Conservation (phyloP, 495 filamentous ascomycete genomes). For the Elaphomyces granulatus region DNA sequence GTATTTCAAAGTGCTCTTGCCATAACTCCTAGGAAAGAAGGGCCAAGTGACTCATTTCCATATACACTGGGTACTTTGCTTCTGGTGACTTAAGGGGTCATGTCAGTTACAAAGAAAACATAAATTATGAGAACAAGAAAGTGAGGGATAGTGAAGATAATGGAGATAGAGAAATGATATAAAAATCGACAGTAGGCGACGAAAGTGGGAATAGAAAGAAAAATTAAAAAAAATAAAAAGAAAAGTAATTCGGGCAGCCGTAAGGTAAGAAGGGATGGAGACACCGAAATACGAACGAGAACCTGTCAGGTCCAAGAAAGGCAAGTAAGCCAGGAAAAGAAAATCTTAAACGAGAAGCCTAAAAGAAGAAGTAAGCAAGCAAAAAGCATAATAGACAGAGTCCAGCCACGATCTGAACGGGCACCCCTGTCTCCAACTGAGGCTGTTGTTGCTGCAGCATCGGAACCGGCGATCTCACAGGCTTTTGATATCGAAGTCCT, state of each 20-base stretch:
- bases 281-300: constrained; percentile 19
- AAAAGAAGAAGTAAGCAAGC: constrained; percentile 91
- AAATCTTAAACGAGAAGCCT: constrained; percentile 18
- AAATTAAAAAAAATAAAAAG: constrained; percentile 13
- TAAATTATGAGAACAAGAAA: too few species aligned
- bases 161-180: too few species aligned
- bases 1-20: too few species aligned
- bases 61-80: too few species aligned
- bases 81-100: too few species aligned
- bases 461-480: constrained; percentile 12
- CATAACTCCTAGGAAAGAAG: too few species aligned
- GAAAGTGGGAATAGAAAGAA: constrained; percentile 11
- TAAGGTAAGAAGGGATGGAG: constrained; percentile 6
- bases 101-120: too few species aligned
- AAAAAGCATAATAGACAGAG: constrained; percentile 84
- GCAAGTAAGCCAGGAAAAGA: constrained; percentile 13
- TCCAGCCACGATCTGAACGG: constrained; percentile 66
- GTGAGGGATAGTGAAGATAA: too few species aligned
- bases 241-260: constrained; percentile 5
- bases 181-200: too few species aligned
- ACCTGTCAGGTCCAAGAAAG: constrained; percentile 15
- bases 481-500: too few species aligned
- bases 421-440: constrained; percentile 54
- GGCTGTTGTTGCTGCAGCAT: constrained; percentile 34
- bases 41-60: too few species aligned